Evolutionary conservation across 2,329 filamentous ascomycete genomes (phyloP), one percentile per base, ranked within the genome.

Genomic region (Monosporascus sp.): DNA sequence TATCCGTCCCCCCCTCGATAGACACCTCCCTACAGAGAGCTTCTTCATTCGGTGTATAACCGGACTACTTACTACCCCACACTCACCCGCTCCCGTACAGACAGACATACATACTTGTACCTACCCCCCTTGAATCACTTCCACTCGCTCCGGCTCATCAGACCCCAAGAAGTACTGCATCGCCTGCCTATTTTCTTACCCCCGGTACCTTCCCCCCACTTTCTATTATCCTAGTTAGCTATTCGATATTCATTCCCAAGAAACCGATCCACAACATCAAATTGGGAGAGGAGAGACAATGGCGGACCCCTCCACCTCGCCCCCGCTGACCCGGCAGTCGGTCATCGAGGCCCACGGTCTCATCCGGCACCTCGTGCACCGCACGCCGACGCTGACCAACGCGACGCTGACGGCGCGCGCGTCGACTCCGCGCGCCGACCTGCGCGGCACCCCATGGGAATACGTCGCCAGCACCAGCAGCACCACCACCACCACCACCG

Each of bases 351-450:
- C 93, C 4, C 86, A 90, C 73, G 70, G 76, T 47, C 78, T 90
- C 49, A 90, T 97, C 68, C 77, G 82, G 63, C 77, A 81, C 1
- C 82, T 89, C 72, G 82, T 97, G 67, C 90, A 97, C 75, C 79
- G 76, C 62, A 97, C 93, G 7, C 91, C 92, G 2, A 83, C 96
- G 27, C 76, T 93, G 8, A 96, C 90, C 52, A 91, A 85, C 71
- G 77, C 78, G 20, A 92, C 90, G 0, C 79, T 97, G 54, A 83
- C 87, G 62, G 69, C 65, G 14, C 75, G 97, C 56, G 91, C 91
- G 17, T 95, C 89, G 2, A 85, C 82, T 22, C 82, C 88, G 7
- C 85, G 88, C 2, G 73, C 76, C 4, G 75, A 79, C 5, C 74
- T 88, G 0, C 63, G 69, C 45, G 80, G 76, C 15, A 86, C 85